Conservation (phyloP, 768 basidiomycete species). For the Candolleomyces aberdarensis region DNA sequence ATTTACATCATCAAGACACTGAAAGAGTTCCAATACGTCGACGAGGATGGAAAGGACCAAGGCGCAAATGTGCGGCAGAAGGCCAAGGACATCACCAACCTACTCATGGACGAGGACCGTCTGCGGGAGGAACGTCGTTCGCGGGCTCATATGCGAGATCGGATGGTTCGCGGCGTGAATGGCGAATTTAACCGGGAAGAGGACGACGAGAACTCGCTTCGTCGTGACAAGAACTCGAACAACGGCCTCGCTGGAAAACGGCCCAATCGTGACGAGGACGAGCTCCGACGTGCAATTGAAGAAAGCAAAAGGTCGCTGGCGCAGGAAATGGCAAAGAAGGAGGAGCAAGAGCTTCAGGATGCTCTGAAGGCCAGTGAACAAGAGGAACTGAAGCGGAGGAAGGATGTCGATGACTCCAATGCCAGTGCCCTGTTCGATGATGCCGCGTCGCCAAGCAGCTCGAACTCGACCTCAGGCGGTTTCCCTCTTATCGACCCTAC, state of each 20-base stretch:
- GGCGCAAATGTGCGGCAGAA: slow-evolving; percentile 98
- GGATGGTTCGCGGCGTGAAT: slow-evolving; percentile 72
- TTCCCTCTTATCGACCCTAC: slow-evolving; percentile 65
- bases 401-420: slow-evolving; percentile 71
- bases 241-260: slow-evolving; percentile 25
- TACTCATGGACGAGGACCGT: slow-evolving; percentile 81
- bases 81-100: slow-evolving; percentile 96
- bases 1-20: slow-evolving; percentile 97
- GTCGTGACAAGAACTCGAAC: slow-evolving; percentile 19
- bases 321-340: slow-evolving; percentile 66
- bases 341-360: slow-evolving; percentile 80
- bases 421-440: slow-evolving; percentile 83
- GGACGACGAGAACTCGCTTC: slow-evolving; percentile 43
- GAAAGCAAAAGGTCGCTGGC: slow-evolving; percentile 76
- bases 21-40: slow-evolving; percentile 96
- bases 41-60: slow-evolving; percentile 95
- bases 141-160: slow-evolving; percentile 90
- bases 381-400: slow-evolving; percentile 77
- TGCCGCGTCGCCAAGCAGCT: slow-evolving; percentile 26
- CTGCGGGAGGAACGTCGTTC: slow-evolving; percentile 82
- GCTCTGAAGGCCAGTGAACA: slow-evolving; percentile 88
- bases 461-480: slow-evolving; percentile 34
- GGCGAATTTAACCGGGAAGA: slow-evolving; percentile 32
- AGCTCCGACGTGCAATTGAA: slow-evolving; percentile 82
- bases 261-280: slow-evolving; percentile 68